Evolutionary conservation across 805 yeast species (phyloP), one percentile per base, ranked within the genome.

Genomic region (Saccharomycopsis selenospora): DNA sequence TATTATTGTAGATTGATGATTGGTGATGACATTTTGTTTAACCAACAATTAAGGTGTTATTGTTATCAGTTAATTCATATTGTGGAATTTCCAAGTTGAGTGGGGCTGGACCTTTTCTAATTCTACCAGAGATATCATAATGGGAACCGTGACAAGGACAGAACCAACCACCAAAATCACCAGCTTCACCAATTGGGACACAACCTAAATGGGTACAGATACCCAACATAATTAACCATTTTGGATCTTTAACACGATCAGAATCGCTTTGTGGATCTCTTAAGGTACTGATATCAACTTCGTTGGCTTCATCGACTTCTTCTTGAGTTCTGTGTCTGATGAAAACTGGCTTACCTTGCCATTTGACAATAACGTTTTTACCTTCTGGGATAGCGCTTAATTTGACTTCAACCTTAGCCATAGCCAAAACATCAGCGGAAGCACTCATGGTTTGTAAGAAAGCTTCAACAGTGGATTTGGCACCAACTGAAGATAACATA

Each of bases 141-240:
- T 95, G 99, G 66, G 98, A 91, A 80, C 99, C 99, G 79, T 95
- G 99, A 77, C 99, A 93, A 58, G 99, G 99, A 73, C 99, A 93
- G 91, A 93, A 93, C 99, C 99, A 93, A 69, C 99, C 99, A 69
- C 97, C 98, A 62, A 79, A 93, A 72, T 93, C 99, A 74, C 99
- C 99, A 59, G 97, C 83, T 76, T 93, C 98, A 68, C 99, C 99
- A 65, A 93, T 93, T 60, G 99, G 99, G 55, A 93, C 99, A 84
- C 99, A 93, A 70, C 99, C 99, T 77, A 93, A 82, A 71, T 93
- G 99, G 59, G 99, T 93, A 79, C 99, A 93, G 69, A 93, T 91
- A 75, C 99, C 99, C 73, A 93, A 71, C 99, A 93, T 93, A 69
- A 93, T 79, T 66, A 93, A 80, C 99, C 99, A 93, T 73, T 91